A percentile compares a stretch with the other conserved stretches of the same genome.
Evolutionary conservation across 495 filamentous ascomycete genomes (phyloP).

Genomic region (Penicillium cinerascens): DNA sequence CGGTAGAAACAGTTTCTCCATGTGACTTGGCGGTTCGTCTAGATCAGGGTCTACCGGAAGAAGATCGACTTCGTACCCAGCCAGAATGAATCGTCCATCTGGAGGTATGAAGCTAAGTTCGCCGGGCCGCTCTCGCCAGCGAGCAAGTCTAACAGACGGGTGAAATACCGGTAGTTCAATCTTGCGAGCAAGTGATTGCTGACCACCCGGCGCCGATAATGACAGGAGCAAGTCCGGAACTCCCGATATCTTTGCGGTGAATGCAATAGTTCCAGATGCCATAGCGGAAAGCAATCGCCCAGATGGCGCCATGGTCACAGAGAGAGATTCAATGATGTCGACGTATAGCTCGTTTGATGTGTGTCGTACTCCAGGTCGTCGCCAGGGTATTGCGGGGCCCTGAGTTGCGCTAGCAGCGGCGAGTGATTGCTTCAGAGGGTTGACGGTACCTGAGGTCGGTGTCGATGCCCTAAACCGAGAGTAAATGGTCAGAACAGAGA

Average conservation of each 20-base stretch:
- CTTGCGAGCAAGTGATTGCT: constrained; percentile 66
- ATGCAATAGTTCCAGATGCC: constrained; percentile 88
- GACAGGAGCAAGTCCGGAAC: constrained; percentile 84
- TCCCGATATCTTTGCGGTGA: constrained; percentile 91
- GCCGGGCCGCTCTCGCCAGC: constrained; percentile 84
- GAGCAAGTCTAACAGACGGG: constrained; percentile 81
- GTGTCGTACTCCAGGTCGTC: constrained; percentile 86
- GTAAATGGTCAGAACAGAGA: neutral
- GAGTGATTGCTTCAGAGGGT: constrained; percentile 46
- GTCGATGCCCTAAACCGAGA: constrained; percentile 33
- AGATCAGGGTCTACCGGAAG: constrained; percentile 57
- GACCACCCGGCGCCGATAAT: constrained; percentile 70
- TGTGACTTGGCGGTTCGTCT: constrained; percentile 44
- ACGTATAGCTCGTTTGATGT: constrained; percentile 97
- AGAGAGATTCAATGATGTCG: constrained; percentile 87
- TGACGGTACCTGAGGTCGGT: constrained; percentile 39
- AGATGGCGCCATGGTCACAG: constrained; percentile 83
- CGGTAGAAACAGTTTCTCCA: constrained; percentile 72
- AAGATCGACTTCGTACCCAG: constrained; percentile 91
- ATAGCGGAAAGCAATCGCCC: constrained; percentile 82
- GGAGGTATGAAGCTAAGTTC: constrained; percentile 93
- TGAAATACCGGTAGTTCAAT: constrained; percentile 94
- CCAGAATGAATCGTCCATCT: constrained; percentile 91
- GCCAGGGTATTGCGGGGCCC: constrained; percentile 74
- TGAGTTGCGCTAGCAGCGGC: constrained; percentile 35